Conservation (phyloP, 371 early-diverging fungal species). For the Mortierella sp. region DNA sequence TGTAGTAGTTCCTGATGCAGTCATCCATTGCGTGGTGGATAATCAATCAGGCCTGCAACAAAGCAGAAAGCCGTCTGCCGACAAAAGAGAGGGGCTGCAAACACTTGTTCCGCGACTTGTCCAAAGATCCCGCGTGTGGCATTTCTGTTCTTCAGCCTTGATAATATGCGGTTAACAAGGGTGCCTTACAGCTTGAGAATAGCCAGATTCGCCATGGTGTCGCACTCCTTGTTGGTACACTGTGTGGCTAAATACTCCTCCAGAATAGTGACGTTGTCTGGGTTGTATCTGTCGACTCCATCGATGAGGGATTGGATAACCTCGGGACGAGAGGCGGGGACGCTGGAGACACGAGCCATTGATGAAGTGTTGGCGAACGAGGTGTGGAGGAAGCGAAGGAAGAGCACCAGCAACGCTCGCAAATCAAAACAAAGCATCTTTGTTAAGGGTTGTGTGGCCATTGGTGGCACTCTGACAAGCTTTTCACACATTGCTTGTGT, state of each 20-base stretch:
- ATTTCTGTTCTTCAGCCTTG: no score
- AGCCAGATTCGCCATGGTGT: slow-evolving; percentile 90
- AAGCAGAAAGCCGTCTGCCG: not conserved
- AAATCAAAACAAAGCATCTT: slow-evolving; percentile 39
- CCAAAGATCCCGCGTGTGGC: no score
- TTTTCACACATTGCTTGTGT: no score
- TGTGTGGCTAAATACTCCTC: slow-evolving; percentile 86
- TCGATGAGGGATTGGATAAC: slow-evolving; percentile 79
- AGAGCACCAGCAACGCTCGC: not conserved
- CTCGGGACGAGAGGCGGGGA: slow-evolving; percentile 69
- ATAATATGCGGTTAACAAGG: no score
- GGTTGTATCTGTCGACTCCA: slow-evolving; percentile 90
- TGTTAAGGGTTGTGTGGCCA: no score
- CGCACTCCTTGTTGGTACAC: slow-evolving; percentile 81
- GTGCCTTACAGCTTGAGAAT: slow-evolving; percentile 83
- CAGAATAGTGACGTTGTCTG: slow-evolving; percentile 81
- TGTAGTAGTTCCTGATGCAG: not conserved
- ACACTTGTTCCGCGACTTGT: no score
- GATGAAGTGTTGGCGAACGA: slow-evolving; percentile 18
- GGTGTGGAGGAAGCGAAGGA: slow-evolving; percentile 4
- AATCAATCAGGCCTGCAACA: not conserved
- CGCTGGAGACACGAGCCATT: slow-evolving; percentile 51
- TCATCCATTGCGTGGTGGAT: not conserved
- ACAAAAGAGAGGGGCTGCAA: no score
- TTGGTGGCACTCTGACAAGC: no score